Conservation (phyloP, 2,329 filamentous ascomycete species). For the Aspergillus spinulosporus region DNA sequence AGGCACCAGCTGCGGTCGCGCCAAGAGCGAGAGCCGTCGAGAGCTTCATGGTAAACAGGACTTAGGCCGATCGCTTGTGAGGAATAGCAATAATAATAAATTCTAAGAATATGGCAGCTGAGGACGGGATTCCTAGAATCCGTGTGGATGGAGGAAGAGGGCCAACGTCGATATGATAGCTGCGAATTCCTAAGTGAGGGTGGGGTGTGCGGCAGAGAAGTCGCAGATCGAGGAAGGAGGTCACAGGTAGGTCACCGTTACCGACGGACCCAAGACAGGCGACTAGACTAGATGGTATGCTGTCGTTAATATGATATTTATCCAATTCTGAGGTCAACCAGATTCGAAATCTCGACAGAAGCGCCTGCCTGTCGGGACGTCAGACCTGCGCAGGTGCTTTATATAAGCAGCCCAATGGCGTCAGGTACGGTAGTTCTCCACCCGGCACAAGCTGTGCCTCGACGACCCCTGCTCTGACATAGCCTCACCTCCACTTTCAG, state of each 20-base stretch:
- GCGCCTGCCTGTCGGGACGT: not conserved
- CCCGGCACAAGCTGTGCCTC: not conserved
- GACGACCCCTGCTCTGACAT: not conserved
- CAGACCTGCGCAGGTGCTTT: not conserved
- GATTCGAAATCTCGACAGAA: not conserved
- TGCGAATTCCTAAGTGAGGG: not conserved
- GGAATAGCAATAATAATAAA: not conserved
- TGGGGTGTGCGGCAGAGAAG: not conserved
- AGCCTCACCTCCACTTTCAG: not conserved
- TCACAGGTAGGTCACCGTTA: not conserved
- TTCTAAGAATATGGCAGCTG: not conserved
- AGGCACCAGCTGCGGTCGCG: slow-evolving; percentile 33
- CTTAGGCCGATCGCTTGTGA: not conserved
- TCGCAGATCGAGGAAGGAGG: not conserved
- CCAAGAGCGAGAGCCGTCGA: slow-evolving; percentile 35
- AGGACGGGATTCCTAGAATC: no score
- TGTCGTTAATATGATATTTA: no score
- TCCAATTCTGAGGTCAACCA: no score
- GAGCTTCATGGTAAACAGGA: slow-evolving; percentile 38
- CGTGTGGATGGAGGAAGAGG: not conserved
- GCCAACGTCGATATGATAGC: not conserved
- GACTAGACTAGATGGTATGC: no score
- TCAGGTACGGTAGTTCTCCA: not conserved
- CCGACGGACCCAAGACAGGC: no score
- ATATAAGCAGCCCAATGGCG: not conserved